Percentiles rank a stretch among this genome's conserved stretches.
Conservation (phyloP, 345 rosid genomes). For the Salix exigua region DNA sequence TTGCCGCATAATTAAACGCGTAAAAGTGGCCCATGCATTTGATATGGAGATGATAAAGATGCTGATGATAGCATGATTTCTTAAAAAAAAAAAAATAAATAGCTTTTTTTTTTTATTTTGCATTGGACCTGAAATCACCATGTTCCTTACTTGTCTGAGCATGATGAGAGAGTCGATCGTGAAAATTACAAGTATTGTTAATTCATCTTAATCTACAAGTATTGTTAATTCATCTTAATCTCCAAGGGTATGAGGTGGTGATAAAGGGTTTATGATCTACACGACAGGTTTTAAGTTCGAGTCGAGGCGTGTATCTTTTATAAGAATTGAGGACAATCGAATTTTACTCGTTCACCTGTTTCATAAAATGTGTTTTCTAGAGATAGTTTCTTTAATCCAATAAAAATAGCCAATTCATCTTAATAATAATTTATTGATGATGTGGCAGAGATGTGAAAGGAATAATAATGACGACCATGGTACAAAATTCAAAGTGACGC, state of each 20-base stretch:
- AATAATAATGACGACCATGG: background rate
- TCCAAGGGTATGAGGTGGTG: too few relatives aligned
- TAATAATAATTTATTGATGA: background rate
- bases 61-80: too few relatives aligned
- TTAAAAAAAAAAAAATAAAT: too few relatives aligned
- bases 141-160: background rate
- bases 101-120: too few relatives aligned
- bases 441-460: background rate
- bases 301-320: accelerated
- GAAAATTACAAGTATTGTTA: background rate
- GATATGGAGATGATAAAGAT: background rate
- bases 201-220: background rate
- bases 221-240: background rate
- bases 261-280: too few relatives aligned
- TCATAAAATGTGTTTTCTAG: accelerated
- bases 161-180: background rate
- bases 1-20: background rate
- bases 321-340: accelerated
- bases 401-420: background rate
- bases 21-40: background rate
- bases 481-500: background rate
- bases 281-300: too few relatives aligned
- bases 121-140: too few relatives aligned
- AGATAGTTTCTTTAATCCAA: accelerated
- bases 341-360: accelerated